Base-by-base conservation (phyloP, 495 filamentous ascomycete genomes). In the Neurospora africana region DNA sequence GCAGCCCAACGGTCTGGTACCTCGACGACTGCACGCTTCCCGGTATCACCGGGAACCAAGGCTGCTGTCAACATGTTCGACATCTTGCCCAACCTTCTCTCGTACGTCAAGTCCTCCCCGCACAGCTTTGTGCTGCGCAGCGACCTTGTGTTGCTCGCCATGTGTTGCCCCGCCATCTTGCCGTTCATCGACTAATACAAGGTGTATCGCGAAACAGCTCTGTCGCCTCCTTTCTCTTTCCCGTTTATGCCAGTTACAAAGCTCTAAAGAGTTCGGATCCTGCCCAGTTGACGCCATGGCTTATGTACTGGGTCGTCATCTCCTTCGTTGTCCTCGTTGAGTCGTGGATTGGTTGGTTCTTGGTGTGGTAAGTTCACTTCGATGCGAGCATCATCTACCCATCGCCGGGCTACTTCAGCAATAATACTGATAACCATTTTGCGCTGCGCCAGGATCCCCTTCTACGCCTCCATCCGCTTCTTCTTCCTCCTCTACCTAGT, bases 231-330 rank as follows among this genome's bases (percentile, higher is more conserved):
- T 94, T 98, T 79, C 87, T 97, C 80, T 94, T 99, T 83, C 95
- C 95, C 72, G 88, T 97, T 69, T 99, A 97, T 83, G 95, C 95
- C 72, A 97, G 94, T 72, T 98, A 97, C 88, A 98, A 98, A 85
- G 96, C 95, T 44, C 92, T 99, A 76, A 93, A 94, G 80, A 93
- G 93, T 27, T 91, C 91, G 58, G 92, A 97, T 81, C 95, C 95
- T 19, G 89, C 92, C 39, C 92, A 95, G 78, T 87, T 98, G 36
- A 92, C 93, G 74, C 95, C 95, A 94, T 99, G 95, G 95, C 87
- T 99, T 69, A 98, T 98, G 91, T 99, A 98, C 87, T 99, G 94
- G 93, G 93, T 97, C 65, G 93, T 97, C 37, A 86, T 98, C 68
- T 91, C 92, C 47, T 90, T 91, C 83, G 88, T 91, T 70, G 83